Evolutionary conservation across 768 basidiomycete genomes (phyloP).

Genomic region (Amanita fuliginea): DNA sequence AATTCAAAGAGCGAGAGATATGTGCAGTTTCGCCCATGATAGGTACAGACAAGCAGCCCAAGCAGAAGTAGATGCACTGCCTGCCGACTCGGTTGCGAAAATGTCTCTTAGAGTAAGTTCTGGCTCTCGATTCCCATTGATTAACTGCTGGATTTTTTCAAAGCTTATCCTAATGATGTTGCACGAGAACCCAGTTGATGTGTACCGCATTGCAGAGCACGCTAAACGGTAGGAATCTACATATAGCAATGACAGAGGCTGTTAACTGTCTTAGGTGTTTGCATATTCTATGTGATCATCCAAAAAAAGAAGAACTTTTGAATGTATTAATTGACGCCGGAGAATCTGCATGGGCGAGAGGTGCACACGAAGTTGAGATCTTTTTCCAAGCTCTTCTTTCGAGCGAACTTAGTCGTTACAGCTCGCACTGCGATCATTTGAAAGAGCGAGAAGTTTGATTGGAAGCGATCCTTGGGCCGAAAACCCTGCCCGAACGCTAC

Average conservation of each 20-base stretch:
- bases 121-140: neutral
- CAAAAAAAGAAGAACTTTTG: conserved; percentile 49
- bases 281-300: conserved; percentile 46
- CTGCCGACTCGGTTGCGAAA: conserved; percentile 39
- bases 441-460: conserved; percentile 46
- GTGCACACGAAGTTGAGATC: conserved; percentile 55
- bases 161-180: conserved; percentile 67
- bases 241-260: neutral
- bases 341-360: conserved; percentile 59
- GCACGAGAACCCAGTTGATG: conserved; percentile 47
- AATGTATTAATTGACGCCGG: conserved; percentile 57
- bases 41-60: conserved; percentile 65
- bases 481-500: conserved; percentile 37
- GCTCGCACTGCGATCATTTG: conserved; percentile 53
- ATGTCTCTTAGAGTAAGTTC: conserved; percentile 56
- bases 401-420: conserved; percentile 13
- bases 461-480: conserved; percentile 41
- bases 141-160: neutral
- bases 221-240: conserved; percentile 37
- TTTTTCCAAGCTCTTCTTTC: neutral
- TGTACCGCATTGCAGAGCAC: conserved; percentile 62
- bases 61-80: conserved; percentile 41
- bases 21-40: conserved; percentile 70
- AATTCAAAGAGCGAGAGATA: conserved; percentile 58
- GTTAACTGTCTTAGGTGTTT: conserved; percentile 35